These are phyloP conservation scores for Austropuccinia psidii DNA, from an alignment of 1,284 basidiomycete genomes.

Conservation along the genomic window DNA sequence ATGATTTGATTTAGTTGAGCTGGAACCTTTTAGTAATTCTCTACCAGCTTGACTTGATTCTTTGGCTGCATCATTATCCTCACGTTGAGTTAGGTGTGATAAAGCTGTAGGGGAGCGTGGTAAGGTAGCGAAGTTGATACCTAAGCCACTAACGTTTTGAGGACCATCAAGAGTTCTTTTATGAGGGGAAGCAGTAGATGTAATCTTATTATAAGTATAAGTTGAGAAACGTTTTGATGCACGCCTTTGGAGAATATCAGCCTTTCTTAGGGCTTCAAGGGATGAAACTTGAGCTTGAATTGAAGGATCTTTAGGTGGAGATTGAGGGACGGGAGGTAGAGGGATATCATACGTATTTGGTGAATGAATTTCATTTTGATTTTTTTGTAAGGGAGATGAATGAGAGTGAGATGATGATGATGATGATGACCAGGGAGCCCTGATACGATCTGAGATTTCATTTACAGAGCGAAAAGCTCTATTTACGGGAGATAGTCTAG, in stretches of 20 bases:
- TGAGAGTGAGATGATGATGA: conserved; percentile 32
- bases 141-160: background rate
- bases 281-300: conserved; percentile 56
- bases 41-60: conserved; percentile 2
- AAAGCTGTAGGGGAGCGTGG: conserved; percentile 24
- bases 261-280: conserved; percentile 76
- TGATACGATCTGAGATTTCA: conserved; percentile 34
- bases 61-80: conserved; percentile 3
- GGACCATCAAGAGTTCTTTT: conserved; percentile 4
- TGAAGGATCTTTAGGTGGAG: conserved; percentile 30
- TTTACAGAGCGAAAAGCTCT: conserved; percentile 37
- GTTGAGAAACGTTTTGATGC: conserved; percentile 95
- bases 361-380: conserved; percentile 34
- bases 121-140: conserved; percentile 17
- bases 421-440: conserved; percentile 8
- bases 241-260: conserved; percentile 76
- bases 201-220: conserved; percentile 93
- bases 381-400: conserved; percentile 26
- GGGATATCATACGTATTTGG: conserved; percentile 40
- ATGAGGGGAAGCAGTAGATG: conserved; percentile 46
- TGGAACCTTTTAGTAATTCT: conserved; percentile 13
- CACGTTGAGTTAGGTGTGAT: conserved; percentile 11
- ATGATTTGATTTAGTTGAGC: background rate
- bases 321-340: conserved; percentile 39
- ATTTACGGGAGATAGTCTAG: conserved; percentile 13